Conservation (phyloP, 1,284 basidiomycete genomes). For the Takashimella koratensis region DNA sequence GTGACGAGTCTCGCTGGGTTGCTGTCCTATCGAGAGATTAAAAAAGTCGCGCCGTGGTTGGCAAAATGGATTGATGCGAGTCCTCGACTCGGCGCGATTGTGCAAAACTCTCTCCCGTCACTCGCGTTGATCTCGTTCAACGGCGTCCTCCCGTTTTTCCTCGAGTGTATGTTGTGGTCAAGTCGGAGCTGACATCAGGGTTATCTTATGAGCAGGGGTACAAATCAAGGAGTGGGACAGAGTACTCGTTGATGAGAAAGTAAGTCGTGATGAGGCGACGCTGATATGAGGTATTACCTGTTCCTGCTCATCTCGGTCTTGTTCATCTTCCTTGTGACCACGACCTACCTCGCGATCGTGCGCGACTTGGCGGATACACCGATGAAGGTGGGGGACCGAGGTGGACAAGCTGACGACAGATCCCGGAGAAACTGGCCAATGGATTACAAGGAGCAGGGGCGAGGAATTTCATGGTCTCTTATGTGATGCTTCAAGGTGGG, state of each 20-base stretch:
- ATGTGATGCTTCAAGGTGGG: conserved; percentile 84
- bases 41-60: conserved; percentile 81
- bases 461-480: conserved; percentile 89
- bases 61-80: conserved; percentile 69
- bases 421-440: conserved; percentile 81
- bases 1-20: conserved; percentile 78
- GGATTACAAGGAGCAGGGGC: conserved; percentile 64
- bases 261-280: conserved; percentile 48
- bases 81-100: conserved; percentile 73
- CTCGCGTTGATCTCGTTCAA: conserved; percentile 87
- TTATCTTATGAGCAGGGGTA: conserved; percentile 85
- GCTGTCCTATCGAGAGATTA: conserved; percentile 86
- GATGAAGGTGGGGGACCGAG: conserved; percentile 42
- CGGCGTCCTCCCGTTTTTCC: conserved; percentile 78
- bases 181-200: conserved; percentile 51
- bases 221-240: conserved; percentile 83
- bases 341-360: conserved; percentile 83
- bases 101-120: conserved; percentile 89
- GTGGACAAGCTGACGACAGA: conserved; percentile 53
- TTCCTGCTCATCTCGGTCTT: conserved; percentile 93
- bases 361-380: conserved; percentile 82
- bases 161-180: conserved; percentile 63
- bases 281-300: conserved; percentile 72
- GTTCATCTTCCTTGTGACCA: conserved; percentile 89
- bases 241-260: conserved; percentile 91